Evolutionary conservation across 2,329 filamentous ascomycete genomes (phyloP), one percentile per base, ranked within the genome.

Genomic region (Scytalidium sp.): DNA sequence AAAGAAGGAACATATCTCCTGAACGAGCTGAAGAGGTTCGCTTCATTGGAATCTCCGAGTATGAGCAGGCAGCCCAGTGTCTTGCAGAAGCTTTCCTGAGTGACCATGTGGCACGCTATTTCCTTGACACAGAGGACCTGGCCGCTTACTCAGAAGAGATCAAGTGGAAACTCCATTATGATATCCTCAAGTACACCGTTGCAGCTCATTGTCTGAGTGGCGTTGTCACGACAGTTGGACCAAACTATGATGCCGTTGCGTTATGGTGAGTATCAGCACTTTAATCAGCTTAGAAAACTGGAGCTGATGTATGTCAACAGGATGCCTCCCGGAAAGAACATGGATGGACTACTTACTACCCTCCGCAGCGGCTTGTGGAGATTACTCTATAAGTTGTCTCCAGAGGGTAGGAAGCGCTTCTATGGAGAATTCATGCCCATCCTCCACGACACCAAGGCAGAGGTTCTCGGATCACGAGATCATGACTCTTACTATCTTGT

Each of bases 311-410:
- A 41, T 27, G n/a, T 15, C 45, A 27, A 48, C 39, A 90, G 87
- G 88, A 82, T 91, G 74, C 85, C 85, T 15, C 90, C 88, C 1
- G 86, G 85, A 47, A 76, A 82, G 64, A 80, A 87, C 66, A 83
- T 87, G 69, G 88, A 93, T 67, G 84, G 85, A 67, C 83, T 81
- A 74, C 77, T 80, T 72, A 90, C 87, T 47, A 78, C 83, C 54
- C 69, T 92, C 56, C 85, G 87, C 55, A 87, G 80, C 63, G 89
- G 89, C 53, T 80, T 90, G 73, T 92, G 88, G 88, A 78, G 85
- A 55, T 78, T 93, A 54, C 80, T 81, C 69, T 93, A 84, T 71
- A 81, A 85, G 65, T 83, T 94, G 53, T 85, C 86, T 10, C 62
- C 75, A 47, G 88, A 92, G 73, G 87, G 87, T 55, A 81, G 79